Evolutionary conservation across 768 basidiomycete species (phyloP), one percentile per base, ranked within the genome.

Genomic region (Macrocybe gigantea): DNA sequence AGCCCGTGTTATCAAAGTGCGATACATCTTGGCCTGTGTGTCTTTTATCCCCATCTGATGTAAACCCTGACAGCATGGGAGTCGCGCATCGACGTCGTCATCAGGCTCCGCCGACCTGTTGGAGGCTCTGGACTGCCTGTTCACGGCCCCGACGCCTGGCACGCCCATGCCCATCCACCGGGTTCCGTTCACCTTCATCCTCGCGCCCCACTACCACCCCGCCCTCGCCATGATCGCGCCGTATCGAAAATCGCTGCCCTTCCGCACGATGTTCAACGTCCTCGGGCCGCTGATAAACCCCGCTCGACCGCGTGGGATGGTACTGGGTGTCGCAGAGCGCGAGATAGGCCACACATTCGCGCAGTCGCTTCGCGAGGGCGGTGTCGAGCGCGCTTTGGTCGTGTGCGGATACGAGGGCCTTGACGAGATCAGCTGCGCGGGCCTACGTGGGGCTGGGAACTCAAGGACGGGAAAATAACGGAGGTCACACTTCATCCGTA

Each of bases 221-320:
- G 65, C 86, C 0, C 75, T 97, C 41, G 89, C 87, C 5, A 68
- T 77, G 48, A 74, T 98, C 54, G 87, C 86, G 0, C 93, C 95
- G 0, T 79, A 86, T 60, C 85, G 95, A 47, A 88, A 86, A 57
- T 69, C 82, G 0, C 79, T 98, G 45, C 92, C 93, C 40, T 97
- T 95, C 72, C 85, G 93, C 40, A 97, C 95, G 7, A 84, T 99
- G 71, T 97, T 96, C 78, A 98, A 99, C 67, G 70, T 93, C 49
- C 75, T 97, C 32, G 94, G 96, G 0, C 96, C 95, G 0, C 77
- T 98, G 35, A 86, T 95, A 66, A 97, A 95, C 66, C 96, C 95
- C 2, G 85, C 90, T 0, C 69, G 73, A 7, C 95, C 96, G 2
- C 75, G 74, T 3, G 85, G 91, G 2, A 93, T 97, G 87, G 80